These are phyloP conservation scores for Hypoxylon rubiginosum DNA, from an alignment of 2,329 filamentous ascomycete genomes.

Conservation along the genomic window DNA sequence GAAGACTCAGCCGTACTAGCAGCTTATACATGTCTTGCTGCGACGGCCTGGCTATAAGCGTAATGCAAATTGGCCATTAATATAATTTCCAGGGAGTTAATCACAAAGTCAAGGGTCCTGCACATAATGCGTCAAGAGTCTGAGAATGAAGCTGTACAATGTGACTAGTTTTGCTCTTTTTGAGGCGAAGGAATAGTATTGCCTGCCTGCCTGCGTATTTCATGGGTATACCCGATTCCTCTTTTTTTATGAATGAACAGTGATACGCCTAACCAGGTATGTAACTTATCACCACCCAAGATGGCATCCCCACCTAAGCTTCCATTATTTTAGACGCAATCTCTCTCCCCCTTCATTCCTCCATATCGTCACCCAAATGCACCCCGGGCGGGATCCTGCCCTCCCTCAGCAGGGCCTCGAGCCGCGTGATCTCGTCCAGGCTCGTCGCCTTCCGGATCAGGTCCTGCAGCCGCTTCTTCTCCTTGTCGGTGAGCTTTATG, in stretches of 20 bases:
- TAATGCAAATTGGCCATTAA: too few species aligned
- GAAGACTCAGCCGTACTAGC: too few species aligned
- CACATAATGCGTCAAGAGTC: background rate
- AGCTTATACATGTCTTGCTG: too few species aligned
- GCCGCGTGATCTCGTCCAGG: conserved; percentile 86
- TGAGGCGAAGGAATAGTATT: conserved; percentile 31
- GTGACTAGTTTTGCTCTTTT: background rate
- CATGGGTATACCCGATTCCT: conserved; percentile 47
- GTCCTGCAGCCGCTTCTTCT: conserved; percentile 87
- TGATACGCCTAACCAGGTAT: conserved; percentile 18
- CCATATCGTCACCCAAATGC: conserved; percentile 69
- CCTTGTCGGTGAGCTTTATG: conserved; percentile 87
- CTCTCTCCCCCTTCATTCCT: conserved; percentile 70
- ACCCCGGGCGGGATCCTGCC: conserved; percentile 83
- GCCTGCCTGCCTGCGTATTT: conserved; percentile 39
- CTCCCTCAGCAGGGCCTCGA: conserved; percentile 94
- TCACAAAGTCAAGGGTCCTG: background rate
- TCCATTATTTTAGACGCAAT: conserved; percentile 2
- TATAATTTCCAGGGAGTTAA: too few species aligned
- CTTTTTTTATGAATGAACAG: conserved; percentile 28
- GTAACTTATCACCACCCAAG: conserved; percentile 4
- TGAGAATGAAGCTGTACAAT: background rate
- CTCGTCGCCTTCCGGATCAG: conserved; percentile 91
- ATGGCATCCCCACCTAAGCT: background rate
- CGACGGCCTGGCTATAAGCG: too few species aligned